Evolutionary conservation across 495 filamentous ascomycete species (phyloP).

Genomic region (Tetracladium marchalianum): DNA sequence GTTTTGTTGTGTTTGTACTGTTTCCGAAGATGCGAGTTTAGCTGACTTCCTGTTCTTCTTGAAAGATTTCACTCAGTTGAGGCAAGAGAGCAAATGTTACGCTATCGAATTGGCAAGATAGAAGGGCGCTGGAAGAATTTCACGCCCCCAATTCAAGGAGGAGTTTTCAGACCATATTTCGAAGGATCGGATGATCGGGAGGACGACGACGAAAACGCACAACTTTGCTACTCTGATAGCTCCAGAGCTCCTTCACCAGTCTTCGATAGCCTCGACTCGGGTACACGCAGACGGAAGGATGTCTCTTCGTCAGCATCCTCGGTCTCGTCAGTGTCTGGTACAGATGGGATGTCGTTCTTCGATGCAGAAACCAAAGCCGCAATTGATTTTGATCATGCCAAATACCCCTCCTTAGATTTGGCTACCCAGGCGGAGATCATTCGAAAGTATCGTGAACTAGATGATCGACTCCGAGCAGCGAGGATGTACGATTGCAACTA

Average conservation of each 20-base stretch:
- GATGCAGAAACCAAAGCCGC: slow-evolving; percentile 67
- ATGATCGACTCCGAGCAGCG: slow-evolving; percentile 59
- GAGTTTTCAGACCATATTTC: slow-evolving; percentile 57
- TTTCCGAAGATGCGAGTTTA: background rate
- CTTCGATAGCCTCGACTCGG: slow-evolving; percentile 45
- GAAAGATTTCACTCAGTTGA: slow-evolving; percentile 74
- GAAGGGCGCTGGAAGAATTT: slow-evolving; percentile 84
- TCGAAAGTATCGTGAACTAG: slow-evolving; percentile 66
- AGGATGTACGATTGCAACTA: slow-evolving; percentile 85
- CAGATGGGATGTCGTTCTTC: slow-evolving; percentile 47
- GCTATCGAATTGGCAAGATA: slow-evolving; percentile 75
- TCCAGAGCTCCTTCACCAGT: slow-evolving; percentile 51
- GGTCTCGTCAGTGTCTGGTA: slow-evolving; percentile 33
- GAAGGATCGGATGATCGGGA: slow-evolving; percentile 28
- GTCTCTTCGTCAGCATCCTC: slow-evolving; percentile 27
- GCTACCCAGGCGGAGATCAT: slow-evolving; percentile 71
- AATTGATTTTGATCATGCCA: slow-evolving; percentile 64
- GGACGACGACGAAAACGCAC: slow-evolving; percentile 30
- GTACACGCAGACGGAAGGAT: slow-evolving; percentile 13
- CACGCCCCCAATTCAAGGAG: slow-evolving; percentile 85
- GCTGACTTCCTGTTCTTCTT: slow-evolving; percentile 4
- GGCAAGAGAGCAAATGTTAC: slow-evolving; percentile 64
- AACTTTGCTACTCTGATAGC: slow-evolving; percentile 32
- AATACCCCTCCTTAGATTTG: slow-evolving; percentile 72
- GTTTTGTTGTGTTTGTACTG: slow-evolving; percentile 25